Base-by-base conservation (phyloP, 768 basidiomycete genomes). In the Termitomyces sp. region DNA sequence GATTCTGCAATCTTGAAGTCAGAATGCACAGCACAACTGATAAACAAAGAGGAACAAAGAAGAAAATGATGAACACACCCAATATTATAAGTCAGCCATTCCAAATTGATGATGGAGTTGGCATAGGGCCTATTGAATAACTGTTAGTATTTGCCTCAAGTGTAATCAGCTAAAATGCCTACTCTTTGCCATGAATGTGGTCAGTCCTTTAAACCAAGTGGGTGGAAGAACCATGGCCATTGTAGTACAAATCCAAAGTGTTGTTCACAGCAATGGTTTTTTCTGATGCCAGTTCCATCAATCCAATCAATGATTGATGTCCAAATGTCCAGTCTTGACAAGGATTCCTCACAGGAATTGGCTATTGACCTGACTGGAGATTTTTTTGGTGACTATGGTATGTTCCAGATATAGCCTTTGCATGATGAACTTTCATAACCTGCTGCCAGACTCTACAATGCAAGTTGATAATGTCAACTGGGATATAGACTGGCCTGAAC, bases 311-410 rank as follows among this genome's bases (percentile, higher is more conserved):
- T 8, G 1, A 32, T 32, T 1, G 32, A 9, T 32, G 32, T 32
- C 3, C 6, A 8, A 1, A 32, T 32, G 10, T 32, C 10, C 32
- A 6, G 6, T 9, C 5, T 8, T 1, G 0, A 20, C 13, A 33
- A 34, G 3, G 39, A 30, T 32, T 1, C 32, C 32, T 32, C 10
- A 9, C 1, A 32, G 9, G 24, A 58, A 27, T 24, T 27, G 9
- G 27, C 49, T 12, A 30, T 26, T 46, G 60, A 62, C 37, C 42
- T 47, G 1, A 22, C 20, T 5, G 60, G 60, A 20, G 60, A 62
- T 44, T 57, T 55, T 30, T 62, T 62, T 58, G 60, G 56, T n/a
- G 30, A 62, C 32, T 57, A 57, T 46, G 43, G 36, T 56, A 45
- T 36, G 34, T 14, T 33, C 27, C 10, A 32, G 32, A 4, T 30